Evolutionary conservation across 805 yeast genomes (phyloP).

Genomic region (Zygotorulaspora sp.): DNA sequence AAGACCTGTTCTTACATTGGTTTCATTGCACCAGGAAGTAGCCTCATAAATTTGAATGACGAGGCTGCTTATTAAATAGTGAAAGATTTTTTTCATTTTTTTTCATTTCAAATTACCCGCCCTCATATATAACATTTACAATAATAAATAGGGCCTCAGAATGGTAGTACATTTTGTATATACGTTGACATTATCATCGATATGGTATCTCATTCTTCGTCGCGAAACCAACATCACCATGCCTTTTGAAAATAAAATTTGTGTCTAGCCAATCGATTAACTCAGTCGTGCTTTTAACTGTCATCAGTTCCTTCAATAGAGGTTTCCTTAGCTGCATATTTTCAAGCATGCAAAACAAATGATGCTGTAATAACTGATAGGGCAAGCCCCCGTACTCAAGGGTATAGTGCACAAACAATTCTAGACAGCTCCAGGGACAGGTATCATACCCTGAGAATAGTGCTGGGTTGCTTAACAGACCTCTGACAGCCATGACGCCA

Average conservation of each 20-base stretch:
- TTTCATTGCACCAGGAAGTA: no score
- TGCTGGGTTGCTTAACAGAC: constrained; percentile 81
- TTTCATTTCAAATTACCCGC: no score
- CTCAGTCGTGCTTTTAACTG: constrained; percentile 51
- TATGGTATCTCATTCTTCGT: constrained; percentile 43
- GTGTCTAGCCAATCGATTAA: constrained; percentile 80
- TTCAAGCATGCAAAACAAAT: constrained; percentile 80
- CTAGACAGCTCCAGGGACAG: constrained; percentile 92
- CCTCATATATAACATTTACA: no score
- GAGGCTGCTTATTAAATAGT: no score
- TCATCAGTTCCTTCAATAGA: constrained; percentile 60
- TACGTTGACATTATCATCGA: no score
- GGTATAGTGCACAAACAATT: constrained; percentile 72
- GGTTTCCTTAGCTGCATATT: constrained; percentile 42
- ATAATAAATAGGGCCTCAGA: not conserved
- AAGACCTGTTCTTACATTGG: no score
- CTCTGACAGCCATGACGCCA: constrained; percentile 96
- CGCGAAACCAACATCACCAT: constrained; percentile 69
- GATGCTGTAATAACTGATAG: constrained; percentile 80
- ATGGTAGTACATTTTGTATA: not conserved
- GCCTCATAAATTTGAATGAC: no score
- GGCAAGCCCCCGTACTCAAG: constrained; percentile 76
- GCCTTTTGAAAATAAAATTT: constrained; percentile 60
- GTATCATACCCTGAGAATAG: constrained; percentile 66
- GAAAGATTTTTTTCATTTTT: no score